A percentile compares a stretch with the other conserved stretches of the same genome.
These are phyloP conservation scores for Turritis glabra DNA, from an alignment of 345 rosid genomes.

Conservation along the genomic window DNA sequence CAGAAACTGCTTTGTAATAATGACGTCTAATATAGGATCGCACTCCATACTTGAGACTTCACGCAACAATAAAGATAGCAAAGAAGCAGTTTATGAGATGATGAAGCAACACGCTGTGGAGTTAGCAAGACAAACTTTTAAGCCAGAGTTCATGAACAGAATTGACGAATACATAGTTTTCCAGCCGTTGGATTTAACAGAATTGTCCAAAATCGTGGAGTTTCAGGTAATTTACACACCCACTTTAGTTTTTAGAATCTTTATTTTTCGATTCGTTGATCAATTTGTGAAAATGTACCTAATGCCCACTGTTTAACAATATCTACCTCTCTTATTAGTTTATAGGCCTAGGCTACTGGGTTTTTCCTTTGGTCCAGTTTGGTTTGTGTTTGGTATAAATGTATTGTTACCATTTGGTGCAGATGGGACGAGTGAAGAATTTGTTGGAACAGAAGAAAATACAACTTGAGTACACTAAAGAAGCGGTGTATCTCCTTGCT, in stretches of 20 bases:
- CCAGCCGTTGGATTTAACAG: constrained; percentile 72
- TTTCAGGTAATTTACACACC: constrained; percentile 55
- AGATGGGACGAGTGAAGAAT: constrained; percentile 63
- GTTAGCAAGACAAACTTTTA: constrained; percentile 80
- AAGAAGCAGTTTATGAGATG: constrained; percentile 70
- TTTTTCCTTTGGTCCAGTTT: background rate
- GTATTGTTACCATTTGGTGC: background rate
- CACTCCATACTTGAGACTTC: constrained; percentile 80
- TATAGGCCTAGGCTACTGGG: background rate
- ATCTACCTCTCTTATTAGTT: background rate
- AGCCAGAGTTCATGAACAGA: constrained; percentile 87
- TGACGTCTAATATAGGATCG: constrained; percentile 98
- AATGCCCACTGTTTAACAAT: no score
- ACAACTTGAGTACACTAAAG: constrained; percentile 59
- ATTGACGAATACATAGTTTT: constrained; percentile 90
- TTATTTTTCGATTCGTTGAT: no score
- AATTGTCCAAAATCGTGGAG: constrained; percentile 74
- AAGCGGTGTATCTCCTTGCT: constrained; percentile 57
- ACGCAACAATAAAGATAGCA: constrained; percentile 56
- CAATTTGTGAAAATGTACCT: no score
- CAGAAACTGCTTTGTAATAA: constrained; percentile 76
- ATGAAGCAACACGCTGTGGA: constrained; percentile 83
- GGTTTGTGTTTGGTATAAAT: background rate
- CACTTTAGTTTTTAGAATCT: background rate
- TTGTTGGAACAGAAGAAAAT: constrained; percentile 70